A percentile compares a stretch with the other conserved stretches of the same genome.
phyloP scores from a whole-genome alignment of 2,329 filamentous ascomycete species.

The Penicillium sp. region DNA sequence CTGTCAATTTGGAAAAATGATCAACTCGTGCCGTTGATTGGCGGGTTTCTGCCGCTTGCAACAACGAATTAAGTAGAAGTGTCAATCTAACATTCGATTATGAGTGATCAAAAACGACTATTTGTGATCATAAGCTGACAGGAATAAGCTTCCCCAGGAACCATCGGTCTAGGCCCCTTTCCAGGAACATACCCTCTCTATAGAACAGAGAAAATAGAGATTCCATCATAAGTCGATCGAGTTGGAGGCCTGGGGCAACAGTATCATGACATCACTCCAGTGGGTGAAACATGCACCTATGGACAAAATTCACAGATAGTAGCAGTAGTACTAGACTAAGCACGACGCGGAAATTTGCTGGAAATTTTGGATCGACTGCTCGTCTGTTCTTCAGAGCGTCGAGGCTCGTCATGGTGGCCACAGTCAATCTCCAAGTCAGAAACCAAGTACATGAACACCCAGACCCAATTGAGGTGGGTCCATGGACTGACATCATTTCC shows the following conservation, averaged over 20 bases:
- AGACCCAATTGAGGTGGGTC: background rate
- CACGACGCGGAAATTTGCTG: background rate
- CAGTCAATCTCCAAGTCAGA: background rate
- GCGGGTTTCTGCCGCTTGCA: background rate
- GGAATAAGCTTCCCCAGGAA: background rate
- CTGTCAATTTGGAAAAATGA: background rate
- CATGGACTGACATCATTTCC: constrained; percentile 3
- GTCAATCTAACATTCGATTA: no score
- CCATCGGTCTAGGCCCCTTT: no score
- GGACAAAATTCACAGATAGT: background rate
- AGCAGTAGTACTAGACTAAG: background rate
- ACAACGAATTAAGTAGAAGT: background rate
- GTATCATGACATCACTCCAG: constrained; percentile 6
- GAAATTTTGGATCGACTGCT: no score
- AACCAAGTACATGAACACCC: constrained; percentile 2
- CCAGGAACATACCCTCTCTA: no score
- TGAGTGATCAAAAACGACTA: background rate
- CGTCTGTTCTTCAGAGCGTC: background rate
- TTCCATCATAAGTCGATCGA: background rate
- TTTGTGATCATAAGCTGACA: background rate
- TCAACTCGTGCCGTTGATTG: background rate
- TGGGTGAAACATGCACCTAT: background rate
- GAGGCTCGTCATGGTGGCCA: constrained; percentile 7
- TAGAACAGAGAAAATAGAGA: background rate
- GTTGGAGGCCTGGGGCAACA: background rate